These are phyloP conservation scores for Umbelopsis ramanniana DNA, from an alignment of 192 early-diverging fungal species.

Conservation along the genomic window DNA sequence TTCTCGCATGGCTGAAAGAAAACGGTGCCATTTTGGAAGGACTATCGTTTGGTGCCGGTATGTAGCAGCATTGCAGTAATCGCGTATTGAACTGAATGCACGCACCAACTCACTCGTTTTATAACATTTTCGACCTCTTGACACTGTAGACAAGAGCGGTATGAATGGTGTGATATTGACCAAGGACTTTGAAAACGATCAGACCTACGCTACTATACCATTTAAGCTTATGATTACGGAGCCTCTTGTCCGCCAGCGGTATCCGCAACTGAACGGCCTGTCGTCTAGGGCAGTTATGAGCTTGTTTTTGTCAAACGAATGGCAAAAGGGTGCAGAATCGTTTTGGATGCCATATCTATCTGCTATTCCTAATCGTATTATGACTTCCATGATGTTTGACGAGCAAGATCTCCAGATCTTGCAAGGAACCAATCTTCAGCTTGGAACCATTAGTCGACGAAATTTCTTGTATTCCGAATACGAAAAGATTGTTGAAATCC, in stretches of 20 bases:
- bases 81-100: neutral
- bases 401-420: constrained; percentile 51
- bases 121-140: neutral
- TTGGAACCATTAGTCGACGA: constrained; percentile 48
- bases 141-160: neutral
- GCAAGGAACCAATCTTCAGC: constrained; percentile 56
- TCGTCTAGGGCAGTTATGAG: constrained; percentile 49
- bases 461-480: constrained; percentile 40
- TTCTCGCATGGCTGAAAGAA: neutral
- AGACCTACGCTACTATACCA: constrained; percentile 59
- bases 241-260: constrained; percentile 42
- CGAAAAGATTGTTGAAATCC: constrained; percentile 29
- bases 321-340: constrained; percentile 35
- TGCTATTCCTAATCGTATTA: constrained; percentile 56
- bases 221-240: constrained; percentile 53
- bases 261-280: constrained; percentile 27
- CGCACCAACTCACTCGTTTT: neutral
- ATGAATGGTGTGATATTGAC: constrained; percentile 7
- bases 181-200: neutral
- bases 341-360: constrained; percentile 68
- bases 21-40: neutral
- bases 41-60: constrained; percentile 4
- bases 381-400: constrained; percentile 59
- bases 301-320: constrained; percentile 58
- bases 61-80: neutral